A percentile compares a stretch with the other conserved stretches of the same genome.
Evolutionary conservation across 2,329 filamentous ascomycete species (phyloP).

Genomic region (Septoria petroselini): DNA sequence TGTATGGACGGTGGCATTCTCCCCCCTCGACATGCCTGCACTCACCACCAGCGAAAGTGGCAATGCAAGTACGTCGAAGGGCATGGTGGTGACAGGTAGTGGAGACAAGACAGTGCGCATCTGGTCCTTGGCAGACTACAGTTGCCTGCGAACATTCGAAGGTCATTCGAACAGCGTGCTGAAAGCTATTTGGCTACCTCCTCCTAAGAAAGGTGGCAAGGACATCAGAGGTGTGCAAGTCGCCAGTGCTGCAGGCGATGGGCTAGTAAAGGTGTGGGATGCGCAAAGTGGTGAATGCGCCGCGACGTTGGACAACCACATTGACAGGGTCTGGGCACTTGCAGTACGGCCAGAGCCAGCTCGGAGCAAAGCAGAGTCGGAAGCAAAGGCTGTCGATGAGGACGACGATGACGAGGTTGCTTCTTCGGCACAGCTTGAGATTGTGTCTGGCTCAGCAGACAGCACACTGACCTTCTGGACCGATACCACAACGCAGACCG

Average conservation of each 20-base stretch:
- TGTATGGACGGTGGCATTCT: conserved; percentile 93
- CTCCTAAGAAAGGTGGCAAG: conserved; percentile 41
- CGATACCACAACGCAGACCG: conserved; percentile 80
- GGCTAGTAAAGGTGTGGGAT: conserved; percentile 95
- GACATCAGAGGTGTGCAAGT: conserved; percentile 64
- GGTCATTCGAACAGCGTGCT: conserved; percentile 94
- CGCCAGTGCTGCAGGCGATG: conserved; percentile 86
- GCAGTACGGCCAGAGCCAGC: conserved; percentile 60
- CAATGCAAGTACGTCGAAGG: conserved; percentile 65
- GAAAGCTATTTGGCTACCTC: conserved; percentile 83
- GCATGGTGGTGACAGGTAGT: conserved; percentile 82
- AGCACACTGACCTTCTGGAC: conserved; percentile 94
- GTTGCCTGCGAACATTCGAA: conserved; percentile 88
- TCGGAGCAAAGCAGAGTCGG: conserved; percentile 10
- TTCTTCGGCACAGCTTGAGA: conserved; percentile 53
- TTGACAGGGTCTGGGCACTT: conserved; percentile 90
- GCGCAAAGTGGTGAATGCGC: conserved; percentile 78
- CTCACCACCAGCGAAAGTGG: conserved; percentile 66
- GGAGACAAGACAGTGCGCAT: conserved; percentile 95
- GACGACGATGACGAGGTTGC: conserved; percentile 19
- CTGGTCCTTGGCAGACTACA: conserved; percentile 91
- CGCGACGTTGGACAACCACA: conserved; percentile 92
- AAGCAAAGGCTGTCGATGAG: conserved; percentile 34
- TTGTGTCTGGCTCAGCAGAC: conserved; percentile 89
- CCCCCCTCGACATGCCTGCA: conserved; percentile 70